phyloP scores from a whole-genome alignment of 2,329 filamentous ascomycete genomes.

The Aspergillus arachidicola region DNA sequence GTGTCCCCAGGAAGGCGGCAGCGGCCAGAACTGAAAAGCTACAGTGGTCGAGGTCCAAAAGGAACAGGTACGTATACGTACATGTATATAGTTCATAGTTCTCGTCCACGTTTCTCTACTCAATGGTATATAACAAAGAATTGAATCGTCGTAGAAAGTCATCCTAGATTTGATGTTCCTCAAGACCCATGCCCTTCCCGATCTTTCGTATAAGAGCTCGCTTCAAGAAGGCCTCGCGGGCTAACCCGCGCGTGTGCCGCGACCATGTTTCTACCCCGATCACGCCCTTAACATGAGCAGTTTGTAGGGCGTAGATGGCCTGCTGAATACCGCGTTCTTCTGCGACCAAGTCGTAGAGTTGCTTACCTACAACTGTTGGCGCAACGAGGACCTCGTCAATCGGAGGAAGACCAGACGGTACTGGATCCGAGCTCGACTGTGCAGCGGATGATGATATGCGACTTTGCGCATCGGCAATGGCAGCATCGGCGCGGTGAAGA shows the following conservation, averaged over 20 bases:
- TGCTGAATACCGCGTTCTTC: conserved; percentile 87
- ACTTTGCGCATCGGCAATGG: conserved; percentile 71
- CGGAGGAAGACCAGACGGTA: conserved; percentile 59
- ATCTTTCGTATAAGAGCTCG: conserved; percentile 50
- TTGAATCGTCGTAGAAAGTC: background rate
- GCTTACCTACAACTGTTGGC: conserved; percentile 87
- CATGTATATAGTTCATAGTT: background rate
- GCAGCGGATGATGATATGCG: conserved; percentile 45
- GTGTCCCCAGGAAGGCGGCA: background rate
- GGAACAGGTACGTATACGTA: background rate
- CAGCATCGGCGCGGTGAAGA: conserved; percentile 74
- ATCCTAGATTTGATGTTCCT: conserved; percentile 19
- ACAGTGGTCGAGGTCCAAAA: background rate
- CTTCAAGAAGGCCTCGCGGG: conserved; percentile 52
- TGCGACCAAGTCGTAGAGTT: conserved; percentile 84
- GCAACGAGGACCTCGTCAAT: conserved; percentile 93
- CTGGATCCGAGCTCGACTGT: conserved; percentile 35
- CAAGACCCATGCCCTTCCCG: conserved; percentile 48
- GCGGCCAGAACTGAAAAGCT: too few relatives aligned
- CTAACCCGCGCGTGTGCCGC: conserved; percentile 48
- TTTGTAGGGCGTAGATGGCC: conserved; percentile 69
- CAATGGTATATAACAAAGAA: conserved; percentile 1
- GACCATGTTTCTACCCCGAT: conserved; percentile 51
- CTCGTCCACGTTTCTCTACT: background rate
- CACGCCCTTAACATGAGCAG: conserved; percentile 47